Conservation (phyloP, 441 rosid species). For the Syzygium syzygioides region DNA sequence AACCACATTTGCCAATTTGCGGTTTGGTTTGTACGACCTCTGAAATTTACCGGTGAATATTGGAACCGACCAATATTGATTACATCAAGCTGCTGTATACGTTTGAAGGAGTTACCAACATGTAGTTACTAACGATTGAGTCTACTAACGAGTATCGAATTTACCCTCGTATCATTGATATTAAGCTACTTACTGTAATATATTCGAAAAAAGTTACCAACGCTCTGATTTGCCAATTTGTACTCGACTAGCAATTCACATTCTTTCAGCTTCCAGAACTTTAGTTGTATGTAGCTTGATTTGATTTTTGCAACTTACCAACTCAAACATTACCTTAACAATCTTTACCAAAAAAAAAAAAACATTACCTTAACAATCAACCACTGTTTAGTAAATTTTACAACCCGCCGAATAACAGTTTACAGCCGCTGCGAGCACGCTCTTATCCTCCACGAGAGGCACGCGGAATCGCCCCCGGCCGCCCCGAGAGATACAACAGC, state of each 20-base stretch:
- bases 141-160: not conserved
- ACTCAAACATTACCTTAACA: not conserved
- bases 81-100: not conserved
- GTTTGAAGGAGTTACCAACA: not conserved
- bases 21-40: not conserved
- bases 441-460: not conserved
- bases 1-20: not conserved
- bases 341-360: too few species aligned
- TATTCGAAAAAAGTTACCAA: not conserved
- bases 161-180: not conserved
- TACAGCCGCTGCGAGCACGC: accelerated
- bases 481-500: accelerated
- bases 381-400: not conserved
- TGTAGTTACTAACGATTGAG: not conserved
- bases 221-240: not conserved
- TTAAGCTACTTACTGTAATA: accelerated
- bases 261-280: not conserved
- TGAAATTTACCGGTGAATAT: accelerated
- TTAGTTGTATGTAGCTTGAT: not conserved
- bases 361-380: not conserved
- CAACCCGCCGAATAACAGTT: not conserved
- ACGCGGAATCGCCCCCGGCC: not conserved
- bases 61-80: accelerated
- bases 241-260: not conserved
- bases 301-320: not conserved